Evolutionary conservation across 2,329 filamentous ascomycete genomes (phyloP).

Genomic region (Coniochaeta sp.): DNA sequence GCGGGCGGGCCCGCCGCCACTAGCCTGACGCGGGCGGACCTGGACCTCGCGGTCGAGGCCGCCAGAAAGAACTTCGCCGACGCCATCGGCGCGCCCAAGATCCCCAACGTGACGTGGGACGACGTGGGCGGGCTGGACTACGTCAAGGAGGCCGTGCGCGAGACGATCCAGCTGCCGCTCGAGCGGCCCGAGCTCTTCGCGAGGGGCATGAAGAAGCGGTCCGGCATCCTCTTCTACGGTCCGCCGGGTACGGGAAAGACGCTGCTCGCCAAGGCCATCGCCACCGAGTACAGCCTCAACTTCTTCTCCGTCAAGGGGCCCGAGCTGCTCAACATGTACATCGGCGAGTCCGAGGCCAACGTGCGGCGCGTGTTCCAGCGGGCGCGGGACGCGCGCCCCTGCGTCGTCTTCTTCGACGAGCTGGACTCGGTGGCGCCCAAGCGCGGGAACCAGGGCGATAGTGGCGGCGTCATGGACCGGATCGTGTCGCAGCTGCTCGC

Average conservation of each 20-base stretch:
- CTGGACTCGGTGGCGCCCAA: constrained; percentile 92
- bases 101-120: constrained; percentile 93
- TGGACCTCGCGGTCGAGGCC: constrained; percentile 88
- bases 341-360: constrained; percentile 89
- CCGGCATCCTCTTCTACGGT: constrained; percentile 86
- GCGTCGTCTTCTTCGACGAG: constrained; percentile 91
- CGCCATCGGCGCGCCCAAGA: constrained; percentile 94
- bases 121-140: constrained; percentile 90
- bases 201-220: constrained; percentile 96
- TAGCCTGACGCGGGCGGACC: constrained; percentile 74
- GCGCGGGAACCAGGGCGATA: constrained; percentile 93
- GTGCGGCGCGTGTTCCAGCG: constrained; percentile 84
- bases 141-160: constrained; percentile 94
- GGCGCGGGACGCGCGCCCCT: constrained; percentile 77
- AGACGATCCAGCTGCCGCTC: constrained; percentile 90
- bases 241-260: constrained; percentile 90
- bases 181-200: constrained; percentile 90
- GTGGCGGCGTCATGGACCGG: constrained; percentile 94
- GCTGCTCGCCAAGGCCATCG: constrained; percentile 85
- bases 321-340: constrained; percentile 92
- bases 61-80: constrained; percentile 98
- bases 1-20: constrained; percentile 75
- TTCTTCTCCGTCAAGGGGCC: constrained; percentile 94
- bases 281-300: constrained; percentile 87
- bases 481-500: constrained; percentile 93